Conservation (phyloP, 441 rosid species). For the Adansonia grandidieri region DNA sequence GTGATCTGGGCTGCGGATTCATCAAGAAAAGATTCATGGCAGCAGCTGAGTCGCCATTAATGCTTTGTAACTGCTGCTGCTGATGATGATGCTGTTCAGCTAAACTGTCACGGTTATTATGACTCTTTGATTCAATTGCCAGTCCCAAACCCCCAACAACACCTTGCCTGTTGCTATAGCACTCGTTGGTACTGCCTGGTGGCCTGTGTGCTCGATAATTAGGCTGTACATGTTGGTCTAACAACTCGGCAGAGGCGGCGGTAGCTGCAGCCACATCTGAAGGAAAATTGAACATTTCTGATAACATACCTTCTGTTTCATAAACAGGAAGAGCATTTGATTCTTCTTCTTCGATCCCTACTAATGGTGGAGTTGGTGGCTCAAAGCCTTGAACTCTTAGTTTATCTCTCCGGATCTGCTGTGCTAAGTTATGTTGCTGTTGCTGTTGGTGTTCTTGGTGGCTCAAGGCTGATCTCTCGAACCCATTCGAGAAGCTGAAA, state of each 20-base stretch:
- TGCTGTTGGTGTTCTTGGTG: constrained; percentile 43
- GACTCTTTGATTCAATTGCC: constrained; percentile 44
- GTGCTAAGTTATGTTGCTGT: constrained; percentile 53
- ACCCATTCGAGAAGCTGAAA: constrained; percentile 75
- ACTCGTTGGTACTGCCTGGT: constrained; percentile 34
- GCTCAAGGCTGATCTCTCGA: constrained; percentile 50
- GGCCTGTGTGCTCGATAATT: constrained; percentile 43
- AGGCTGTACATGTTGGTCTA: constrained; percentile 54
- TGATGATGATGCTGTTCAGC: constrained; percentile 48
- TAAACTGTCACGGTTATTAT: constrained; percentile 40
- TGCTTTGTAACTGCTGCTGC: constrained; percentile 48
- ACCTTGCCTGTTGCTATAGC: constrained; percentile 46
- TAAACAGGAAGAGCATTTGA: constrained; percentile 62
- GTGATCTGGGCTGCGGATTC: constrained; percentile 78
- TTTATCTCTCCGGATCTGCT: constrained; percentile 68
- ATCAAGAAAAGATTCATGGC: constrained; percentile 91
- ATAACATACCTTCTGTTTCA: constrained; percentile 83
- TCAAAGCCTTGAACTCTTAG: constrained; percentile 54
- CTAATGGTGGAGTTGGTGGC: constrained; percentile 46
- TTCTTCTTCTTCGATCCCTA: constrained; percentile 61
- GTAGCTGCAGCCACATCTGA: constrained; percentile 37
- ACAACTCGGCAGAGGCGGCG: constrained; percentile 42
- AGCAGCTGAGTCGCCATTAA: constrained; percentile 72
- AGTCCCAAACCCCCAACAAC: constrained; percentile 40
- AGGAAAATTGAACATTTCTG: constrained; percentile 89